Evolutionary conservation across 2,329 filamentous ascomycete species (phyloP).

Genomic region (Penicillium griseofulvum): DNA sequence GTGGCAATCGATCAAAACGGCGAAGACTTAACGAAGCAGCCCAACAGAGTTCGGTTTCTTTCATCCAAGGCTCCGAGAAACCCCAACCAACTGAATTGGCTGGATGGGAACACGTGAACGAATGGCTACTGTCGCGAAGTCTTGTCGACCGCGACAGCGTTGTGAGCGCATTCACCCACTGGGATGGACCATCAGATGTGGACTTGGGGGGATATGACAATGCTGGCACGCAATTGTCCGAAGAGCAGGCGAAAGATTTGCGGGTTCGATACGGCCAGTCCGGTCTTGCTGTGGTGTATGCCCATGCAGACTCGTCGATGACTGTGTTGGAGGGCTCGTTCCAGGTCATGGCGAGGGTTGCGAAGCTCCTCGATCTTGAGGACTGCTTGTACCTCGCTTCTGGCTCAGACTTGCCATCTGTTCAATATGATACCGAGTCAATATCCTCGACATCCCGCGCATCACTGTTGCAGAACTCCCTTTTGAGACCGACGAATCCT

Average conservation of each 20-base stretch:
- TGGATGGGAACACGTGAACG: slow-evolving; percentile 59
- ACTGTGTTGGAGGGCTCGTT: slow-evolving; percentile 50
- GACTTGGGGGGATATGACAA: slow-evolving; percentile 56
- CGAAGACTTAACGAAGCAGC: slow-evolving; percentile 45
- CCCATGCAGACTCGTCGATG: slow-evolving; percentile 46
- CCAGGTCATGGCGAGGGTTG: slow-evolving; percentile 51
- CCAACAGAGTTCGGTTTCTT: slow-evolving; percentile 28
- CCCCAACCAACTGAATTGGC: slow-evolving; percentile 26
- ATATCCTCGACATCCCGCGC: slow-evolving; percentile 40
- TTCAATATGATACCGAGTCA: slow-evolving; percentile 31
- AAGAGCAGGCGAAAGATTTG: slow-evolving; percentile 45
- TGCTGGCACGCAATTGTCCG: slow-evolving; percentile 41
- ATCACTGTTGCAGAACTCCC: slow-evolving; percentile 43
- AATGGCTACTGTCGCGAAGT: slow-evolving; percentile 58
- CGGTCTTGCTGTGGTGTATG: slow-evolving; percentile 59
- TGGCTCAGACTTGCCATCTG: slow-evolving; percentile 26
- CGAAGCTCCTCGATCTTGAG: slow-evolving; percentile 51
- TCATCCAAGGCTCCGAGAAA: slow-evolving; percentile 19
- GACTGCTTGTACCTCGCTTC: slow-evolving; percentile 39
- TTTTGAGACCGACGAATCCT: slow-evolving; percentile 40
- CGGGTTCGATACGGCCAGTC: slow-evolving; percentile 56
- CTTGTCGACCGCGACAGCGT: slow-evolving; percentile 50
- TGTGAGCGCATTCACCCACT: slow-evolving; percentile 53
- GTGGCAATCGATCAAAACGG: slow-evolving; percentile 54
- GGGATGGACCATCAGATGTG: slow-evolving; percentile 60